A percentile compares a stretch with the other conserved stretches of the same genome.
phyloP scores from a whole-genome alignment of 1,139 yeast genomes.

The Pichia sp. region DNA sequence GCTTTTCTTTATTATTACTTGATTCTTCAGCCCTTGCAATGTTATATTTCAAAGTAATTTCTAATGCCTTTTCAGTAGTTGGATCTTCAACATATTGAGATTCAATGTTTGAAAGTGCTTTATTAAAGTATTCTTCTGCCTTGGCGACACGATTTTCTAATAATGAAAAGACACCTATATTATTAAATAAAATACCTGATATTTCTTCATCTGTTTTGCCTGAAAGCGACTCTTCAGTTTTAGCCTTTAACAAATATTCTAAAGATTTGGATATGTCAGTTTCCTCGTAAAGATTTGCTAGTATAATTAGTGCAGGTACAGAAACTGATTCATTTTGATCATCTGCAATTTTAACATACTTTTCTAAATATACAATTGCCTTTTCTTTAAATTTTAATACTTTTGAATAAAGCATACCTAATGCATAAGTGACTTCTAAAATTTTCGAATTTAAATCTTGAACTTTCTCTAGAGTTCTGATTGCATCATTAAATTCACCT shows the following conservation, averaged over 20 bases:
- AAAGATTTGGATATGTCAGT: slow-evolving; percentile 54
- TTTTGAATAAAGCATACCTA: slow-evolving; percentile 65
- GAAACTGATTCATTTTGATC: slow-evolving; percentile 58
- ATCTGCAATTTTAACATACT: slow-evolving; percentile 58
- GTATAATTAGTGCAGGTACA: slow-evolving; percentile 60
- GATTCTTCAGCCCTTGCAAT: slow-evolving; percentile 57
- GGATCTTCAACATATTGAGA: slow-evolving; percentile 25
- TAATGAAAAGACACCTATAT: slow-evolving; percentile 80
- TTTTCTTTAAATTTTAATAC: slow-evolving; percentile 31
- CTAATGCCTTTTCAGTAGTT: slow-evolving; percentile 29
- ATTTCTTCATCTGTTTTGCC: slow-evolving; percentile 39
- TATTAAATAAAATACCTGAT: slow-evolving; percentile 69
- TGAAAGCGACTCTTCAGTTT: slow-evolving; percentile 38
- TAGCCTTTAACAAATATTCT: slow-evolving; percentile 50
- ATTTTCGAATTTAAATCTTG: slow-evolving; percentile 62
- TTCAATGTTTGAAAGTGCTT: slow-evolving; percentile 20
- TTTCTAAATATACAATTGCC: slow-evolving; percentile 64
- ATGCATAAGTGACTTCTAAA: slow-evolving; percentile 66
- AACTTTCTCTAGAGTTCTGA: slow-evolving; percentile 73
- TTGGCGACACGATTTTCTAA: slow-evolving; percentile 36
- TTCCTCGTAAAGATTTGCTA: slow-evolving; percentile 64
- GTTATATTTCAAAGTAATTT: slow-evolving; percentile 51
- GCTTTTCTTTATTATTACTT: slow-evolving; percentile 28
- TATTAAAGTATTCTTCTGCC: slow-evolving; percentile 22
- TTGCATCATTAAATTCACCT: slow-evolving; percentile 75